Evolutionary conservation across 208 protist genomes (phyloP).

Genomic region (Trypanosoma melophagium): DNA sequence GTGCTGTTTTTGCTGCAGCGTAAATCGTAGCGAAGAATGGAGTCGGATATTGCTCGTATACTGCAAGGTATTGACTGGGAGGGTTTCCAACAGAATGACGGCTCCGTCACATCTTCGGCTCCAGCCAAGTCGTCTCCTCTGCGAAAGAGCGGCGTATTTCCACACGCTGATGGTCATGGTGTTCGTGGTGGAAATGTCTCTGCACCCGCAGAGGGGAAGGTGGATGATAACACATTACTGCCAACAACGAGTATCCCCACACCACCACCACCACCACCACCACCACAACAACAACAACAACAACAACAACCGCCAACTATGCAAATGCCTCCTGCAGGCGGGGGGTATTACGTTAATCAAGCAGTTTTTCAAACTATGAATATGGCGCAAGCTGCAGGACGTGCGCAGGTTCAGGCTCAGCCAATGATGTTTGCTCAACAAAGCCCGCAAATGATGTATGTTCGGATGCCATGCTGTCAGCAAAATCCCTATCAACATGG

Average conservation of each 20-base stretch:
- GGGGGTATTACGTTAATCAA: slow-evolving; percentile 24
- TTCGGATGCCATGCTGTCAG: slow-evolving; percentile 29
- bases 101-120: neutral
- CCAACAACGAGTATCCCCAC: neutral
- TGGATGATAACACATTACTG: neutral
- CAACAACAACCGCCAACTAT: slow-evolving; percentile 18
- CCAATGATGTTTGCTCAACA: slow-evolving; percentile 23
- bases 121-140: neutral
- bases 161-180: neutral
- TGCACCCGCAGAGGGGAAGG: neutral
- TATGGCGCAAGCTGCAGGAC: slow-evolving; percentile 7
- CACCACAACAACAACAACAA: neutral
- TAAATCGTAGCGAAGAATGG: slow-evolving; percentile 12
- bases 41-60: slow-evolving; percentile 16
- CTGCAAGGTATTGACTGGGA: slow-evolving; percentile 24
- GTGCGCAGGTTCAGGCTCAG: slow-evolving; percentile 19
- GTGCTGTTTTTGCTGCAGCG: neutral
- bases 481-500: slow-evolving; percentile 25
- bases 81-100: slow-evolving; percentile 1
- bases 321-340: slow-evolving; percentile 16
- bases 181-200: neutral
- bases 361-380: slow-evolving; percentile 13
- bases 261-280: neutral
- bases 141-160: neutral
- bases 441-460: slow-evolving; percentile 26